Evolutionary conservation across 352 stramenopile genomes (phyloP).

Genomic region (Pythium coloratum): DNA sequence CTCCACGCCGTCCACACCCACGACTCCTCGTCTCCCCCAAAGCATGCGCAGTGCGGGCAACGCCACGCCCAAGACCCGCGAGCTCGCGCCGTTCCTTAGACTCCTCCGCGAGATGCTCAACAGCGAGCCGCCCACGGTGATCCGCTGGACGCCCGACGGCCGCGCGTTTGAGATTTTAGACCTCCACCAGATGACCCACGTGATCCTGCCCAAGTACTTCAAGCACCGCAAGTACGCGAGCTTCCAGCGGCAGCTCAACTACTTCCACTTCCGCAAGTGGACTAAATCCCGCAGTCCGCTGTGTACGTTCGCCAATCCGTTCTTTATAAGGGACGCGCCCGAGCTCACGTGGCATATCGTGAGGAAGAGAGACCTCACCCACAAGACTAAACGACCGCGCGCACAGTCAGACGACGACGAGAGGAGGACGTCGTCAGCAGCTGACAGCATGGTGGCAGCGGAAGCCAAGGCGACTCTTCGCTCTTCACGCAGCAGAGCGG

Average conservation of each 20-base stretch:
- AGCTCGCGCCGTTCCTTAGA: slow-evolving; percentile 53
- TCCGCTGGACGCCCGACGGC: slow-evolving; percentile 34
- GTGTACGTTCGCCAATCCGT: slow-evolving; percentile 78
- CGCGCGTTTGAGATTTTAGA: slow-evolving; percentile 40
- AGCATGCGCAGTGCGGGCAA: not conserved
- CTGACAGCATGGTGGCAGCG: not conserved
- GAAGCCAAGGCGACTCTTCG: too few relatives aligned
- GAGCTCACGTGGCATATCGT: slow-evolving; percentile 31
- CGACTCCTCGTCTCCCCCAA: not conserved
- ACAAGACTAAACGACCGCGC: slow-evolving; percentile 12
- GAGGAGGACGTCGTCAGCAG: not conserved
- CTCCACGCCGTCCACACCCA: not conserved
- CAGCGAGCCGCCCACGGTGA: slow-evolving; percentile 34
- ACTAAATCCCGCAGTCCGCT: slow-evolving; percentile 76
- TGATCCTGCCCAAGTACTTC: slow-evolving; percentile 90
- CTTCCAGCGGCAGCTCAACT: slow-evolving; percentile 94
- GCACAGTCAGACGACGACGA: slow-evolving; percentile 11
- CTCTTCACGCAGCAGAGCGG: not conserved
- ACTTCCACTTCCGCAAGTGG: slow-evolving; percentile 93
- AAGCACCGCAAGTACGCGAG: slow-evolving; percentile 94
- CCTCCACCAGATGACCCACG: slow-evolving; percentile 36
- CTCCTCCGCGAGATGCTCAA: slow-evolving; percentile 57
- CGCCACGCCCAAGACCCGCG: slow-evolving; percentile 11
- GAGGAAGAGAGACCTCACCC: slow-evolving; percentile 21
- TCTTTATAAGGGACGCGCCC: slow-evolving; percentile 61